Evolutionary conservation across 495 filamentous ascomycete species (phyloP).

Genomic region (Cairneyella variabilis): DNA sequence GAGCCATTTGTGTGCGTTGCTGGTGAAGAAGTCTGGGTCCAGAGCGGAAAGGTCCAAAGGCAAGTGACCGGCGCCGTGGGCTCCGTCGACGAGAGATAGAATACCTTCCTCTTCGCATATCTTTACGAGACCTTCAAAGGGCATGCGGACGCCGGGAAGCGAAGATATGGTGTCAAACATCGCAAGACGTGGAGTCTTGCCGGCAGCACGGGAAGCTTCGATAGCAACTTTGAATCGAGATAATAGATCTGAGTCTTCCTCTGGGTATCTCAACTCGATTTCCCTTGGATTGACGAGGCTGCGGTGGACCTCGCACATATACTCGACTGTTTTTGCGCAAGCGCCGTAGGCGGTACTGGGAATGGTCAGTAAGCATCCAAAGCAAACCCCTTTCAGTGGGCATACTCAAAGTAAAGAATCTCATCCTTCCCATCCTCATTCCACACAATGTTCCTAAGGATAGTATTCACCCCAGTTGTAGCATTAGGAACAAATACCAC

Average conservation of each 20-base stretch:
- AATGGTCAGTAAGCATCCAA: conserved; percentile 31
- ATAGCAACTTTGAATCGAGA: conserved; percentile 46
- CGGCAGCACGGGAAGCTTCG: conserved; percentile 33
- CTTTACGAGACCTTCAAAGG: conserved; percentile 62
- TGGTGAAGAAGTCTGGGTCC: conserved; percentile 80
- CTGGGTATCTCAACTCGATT: conserved; percentile 51
- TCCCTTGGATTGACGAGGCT: conserved; percentile 34
- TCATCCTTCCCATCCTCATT: conserved; percentile 48
- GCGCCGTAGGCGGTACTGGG: conserved; percentile 51
- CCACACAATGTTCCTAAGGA: conserved; percentile 68
- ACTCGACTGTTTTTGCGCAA: conserved; percentile 66
- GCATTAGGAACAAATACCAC: conserved; percentile 80
- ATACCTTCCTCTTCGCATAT: conserved; percentile 63
- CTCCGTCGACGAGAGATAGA: conserved; percentile 63
- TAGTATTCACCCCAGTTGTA: conserved; percentile 73
- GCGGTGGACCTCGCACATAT: conserved; percentile 53
- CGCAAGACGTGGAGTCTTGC: conserved; percentile 52
- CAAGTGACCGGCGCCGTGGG: conserved; percentile 79
- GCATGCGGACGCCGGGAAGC: conserved; percentile 71
- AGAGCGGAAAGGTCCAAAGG: conserved; percentile 57
- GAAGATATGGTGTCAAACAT: conserved; percentile 79
- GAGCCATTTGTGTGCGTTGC: conserved; percentile 91
- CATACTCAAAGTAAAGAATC: conserved; percentile 56
- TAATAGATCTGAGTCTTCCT: conserved; percentile 55
- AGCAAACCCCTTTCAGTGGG: conserved; percentile 9